Percentiles rank a stretch among this genome's conserved stretches.
Conservation (phyloP, 345 rosid species). For the Zanthoxylum bungeanum region DNA sequence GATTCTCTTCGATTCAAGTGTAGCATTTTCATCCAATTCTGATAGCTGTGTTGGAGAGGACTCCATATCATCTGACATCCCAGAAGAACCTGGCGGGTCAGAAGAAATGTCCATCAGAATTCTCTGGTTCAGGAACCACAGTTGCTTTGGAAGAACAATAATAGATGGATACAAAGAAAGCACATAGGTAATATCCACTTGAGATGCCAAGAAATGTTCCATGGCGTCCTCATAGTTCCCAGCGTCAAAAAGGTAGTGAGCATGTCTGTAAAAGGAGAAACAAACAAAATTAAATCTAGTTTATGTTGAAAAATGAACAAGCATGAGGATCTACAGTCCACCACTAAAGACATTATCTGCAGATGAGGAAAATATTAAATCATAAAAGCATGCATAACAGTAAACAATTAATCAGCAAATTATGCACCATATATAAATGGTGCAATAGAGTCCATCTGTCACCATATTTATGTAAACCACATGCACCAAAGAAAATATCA, state of each 20-base stretch:
- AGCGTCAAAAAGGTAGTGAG: slow-evolving; percentile 90
- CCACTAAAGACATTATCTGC: too few relatives aligned
- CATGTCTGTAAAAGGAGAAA: slow-evolving; percentile 57
- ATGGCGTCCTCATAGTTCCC: slow-evolving; percentile 97
- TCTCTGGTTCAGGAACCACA: slow-evolving; percentile 64
- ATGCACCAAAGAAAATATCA: neutral
- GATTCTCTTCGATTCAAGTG: slow-evolving; percentile 86
- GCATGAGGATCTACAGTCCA: neutral
- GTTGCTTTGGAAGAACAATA: slow-evolving; percentile 80
- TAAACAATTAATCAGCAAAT: neutral
- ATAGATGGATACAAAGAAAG: slow-evolving; percentile 89
- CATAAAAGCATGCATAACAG: neutral
- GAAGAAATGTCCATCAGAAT: slow-evolving; percentile 55
- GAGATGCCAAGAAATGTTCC: slow-evolving; percentile 96
- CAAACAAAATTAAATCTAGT: neutral
- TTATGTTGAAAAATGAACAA: neutral
- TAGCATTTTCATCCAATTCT: slow-evolving; percentile 68
- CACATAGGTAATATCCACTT: slow-evolving; percentile 91
- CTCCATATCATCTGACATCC: slow-evolving; percentile 83
- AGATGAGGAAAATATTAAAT: neutral
- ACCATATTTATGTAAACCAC: neutral
- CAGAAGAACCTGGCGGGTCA: slow-evolving; percentile 73
- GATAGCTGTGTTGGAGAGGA: slow-evolving; percentile 37
- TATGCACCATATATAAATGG: neutral
- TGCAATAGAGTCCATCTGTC: neutral